phyloP scores from a whole-genome alignment of 805 yeast species.

The Barnettozyma botsteinii region DNA sequence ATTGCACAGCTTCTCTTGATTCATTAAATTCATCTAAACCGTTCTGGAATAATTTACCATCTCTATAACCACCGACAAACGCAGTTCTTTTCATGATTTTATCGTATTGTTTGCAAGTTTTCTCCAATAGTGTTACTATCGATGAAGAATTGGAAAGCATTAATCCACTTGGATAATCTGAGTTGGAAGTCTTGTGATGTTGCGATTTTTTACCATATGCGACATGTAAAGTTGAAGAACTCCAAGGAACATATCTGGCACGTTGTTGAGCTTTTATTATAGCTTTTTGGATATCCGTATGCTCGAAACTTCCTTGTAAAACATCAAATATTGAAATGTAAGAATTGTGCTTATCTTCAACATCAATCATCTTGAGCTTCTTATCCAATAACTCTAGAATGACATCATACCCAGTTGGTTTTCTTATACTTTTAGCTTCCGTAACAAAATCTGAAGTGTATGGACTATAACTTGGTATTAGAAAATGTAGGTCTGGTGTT shows the following conservation, averaged over 20 bases:
- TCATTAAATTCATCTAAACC: slow-evolving; percentile 67
- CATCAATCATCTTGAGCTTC: slow-evolving; percentile 63
- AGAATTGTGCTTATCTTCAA: slow-evolving; percentile 37
- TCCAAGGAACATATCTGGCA: slow-evolving; percentile 79
- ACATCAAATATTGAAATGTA: slow-evolving; percentile 70
- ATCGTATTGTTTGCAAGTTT: slow-evolving; percentile 73
- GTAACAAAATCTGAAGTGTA: slow-evolving; percentile 63
- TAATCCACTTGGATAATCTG: slow-evolving; percentile 63
- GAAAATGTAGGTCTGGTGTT: slow-evolving; percentile 74
- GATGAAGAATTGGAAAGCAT: slow-evolving; percentile 82
- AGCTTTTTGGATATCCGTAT: slow-evolving; percentile 67
- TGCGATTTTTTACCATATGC: slow-evolving; percentile 75
- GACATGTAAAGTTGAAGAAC: slow-evolving; percentile 71
- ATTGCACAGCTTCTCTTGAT: slow-evolving; percentile 67
- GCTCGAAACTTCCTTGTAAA: slow-evolving; percentile 58
- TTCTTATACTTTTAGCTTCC: slow-evolving; percentile 53
- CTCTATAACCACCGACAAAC: slow-evolving; percentile 69
- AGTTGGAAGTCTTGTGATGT: slow-evolving; percentile 30
- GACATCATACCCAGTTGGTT: slow-evolving; percentile 79
- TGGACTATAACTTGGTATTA: slow-evolving; percentile 72
- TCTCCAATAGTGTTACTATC: slow-evolving; percentile 57
- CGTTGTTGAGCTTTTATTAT: slow-evolving; percentile 57
- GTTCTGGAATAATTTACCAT: slow-evolving; percentile 34
- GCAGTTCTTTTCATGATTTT: slow-evolving; percentile 75
- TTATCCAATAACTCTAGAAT: slow-evolving; percentile 76